Percentiles rank a stretch among this genome's conserved stretches.
Evolutionary conservation across 192 early-diverging fungal genomes (phyloP).

Genomic region (Gonapodya sp.): DNA sequence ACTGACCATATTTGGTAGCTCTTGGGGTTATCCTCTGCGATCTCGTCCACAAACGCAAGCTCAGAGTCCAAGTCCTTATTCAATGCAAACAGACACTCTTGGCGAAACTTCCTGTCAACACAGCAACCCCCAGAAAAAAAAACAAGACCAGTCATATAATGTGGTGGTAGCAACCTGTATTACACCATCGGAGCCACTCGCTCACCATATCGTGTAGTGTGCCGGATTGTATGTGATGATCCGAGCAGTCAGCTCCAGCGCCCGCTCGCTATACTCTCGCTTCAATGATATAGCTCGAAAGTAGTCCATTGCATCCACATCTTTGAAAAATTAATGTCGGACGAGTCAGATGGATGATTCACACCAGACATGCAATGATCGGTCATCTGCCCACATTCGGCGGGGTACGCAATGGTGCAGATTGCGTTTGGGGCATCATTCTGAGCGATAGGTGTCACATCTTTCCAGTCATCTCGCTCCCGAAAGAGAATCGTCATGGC

Average conservation of each 20-base stretch:
- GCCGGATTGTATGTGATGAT: slow-evolving; percentile 80
- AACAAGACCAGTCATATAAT: no score
- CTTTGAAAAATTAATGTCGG: slow-evolving; percentile 21
- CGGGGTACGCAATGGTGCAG: slow-evolving; percentile 66
- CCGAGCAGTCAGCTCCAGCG: slow-evolving; percentile 64
- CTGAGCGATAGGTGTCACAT: slow-evolving; percentile 61
- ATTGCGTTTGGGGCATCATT: slow-evolving; percentile 75
- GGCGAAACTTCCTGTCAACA: slow-evolving; percentile 81
- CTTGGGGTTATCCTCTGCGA: slow-evolving; percentile 71
- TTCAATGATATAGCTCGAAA: slow-evolving; percentile 65
- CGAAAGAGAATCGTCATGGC: slow-evolving; percentile 2
- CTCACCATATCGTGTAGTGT: slow-evolving; percentile 91
- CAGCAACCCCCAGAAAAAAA: no score
- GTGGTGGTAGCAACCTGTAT: neutral
- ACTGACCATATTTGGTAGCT: slow-evolving; percentile 90
- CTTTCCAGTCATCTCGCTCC: slow-evolving; percentile 37
- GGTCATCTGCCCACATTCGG: slow-evolving; percentile 49
- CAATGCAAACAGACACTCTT: slow-evolving; percentile 62
- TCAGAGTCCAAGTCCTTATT: slow-evolving; percentile 56
- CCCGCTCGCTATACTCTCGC: slow-evolving; percentile 71
- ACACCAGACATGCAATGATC: neutral
- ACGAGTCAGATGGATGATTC: neutral
- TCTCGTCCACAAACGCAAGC: slow-evolving; percentile 62
- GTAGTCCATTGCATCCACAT: slow-evolving; percentile 72
- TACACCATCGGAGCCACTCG: neutral